A percentile compares a stretch with the other conserved stretches of the same genome.
Conservation (phyloP, 108 stramenopile species). For the Pseudonitzschia pungens region DNA sequence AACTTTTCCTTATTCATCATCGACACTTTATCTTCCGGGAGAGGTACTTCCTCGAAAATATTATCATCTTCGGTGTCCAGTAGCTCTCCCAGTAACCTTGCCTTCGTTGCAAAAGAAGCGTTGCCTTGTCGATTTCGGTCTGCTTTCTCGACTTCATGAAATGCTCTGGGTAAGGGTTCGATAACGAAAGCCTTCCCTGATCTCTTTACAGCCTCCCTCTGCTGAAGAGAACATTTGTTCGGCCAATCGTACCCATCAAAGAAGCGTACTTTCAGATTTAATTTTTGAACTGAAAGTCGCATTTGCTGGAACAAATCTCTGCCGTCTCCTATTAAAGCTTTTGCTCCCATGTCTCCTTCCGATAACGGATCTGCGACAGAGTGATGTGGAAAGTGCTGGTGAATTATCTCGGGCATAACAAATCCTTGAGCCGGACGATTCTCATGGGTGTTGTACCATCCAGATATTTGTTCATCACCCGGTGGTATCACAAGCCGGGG, state of each 20-base stretch:
- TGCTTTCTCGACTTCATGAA: slow-evolving; percentile 10
- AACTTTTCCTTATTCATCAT: slow-evolving; percentile 35
- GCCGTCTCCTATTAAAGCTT: slow-evolving; percentile 49
- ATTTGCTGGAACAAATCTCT: slow-evolving; percentile 34
- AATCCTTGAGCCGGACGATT: not conserved
- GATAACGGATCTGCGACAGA: slow-evolving; percentile 51
- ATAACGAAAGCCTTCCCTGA: slow-evolving; percentile 39
- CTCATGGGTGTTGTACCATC: slow-evolving; percentile 50
- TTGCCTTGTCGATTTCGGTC: not conserved
- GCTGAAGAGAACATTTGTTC: slow-evolving; percentile 22
- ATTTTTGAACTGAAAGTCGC: slow-evolving; percentile 64
- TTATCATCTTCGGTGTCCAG: slow-evolving; percentile 31
- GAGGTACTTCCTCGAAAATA: slow-evolving; percentile 39
- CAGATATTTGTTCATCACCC: slow-evolving; percentile 64
- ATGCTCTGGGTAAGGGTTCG: slow-evolving; percentile 30
- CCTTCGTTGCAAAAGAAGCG: slow-evolving; percentile 24
- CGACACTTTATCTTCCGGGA: slow-evolving; percentile 56
- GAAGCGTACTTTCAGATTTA: slow-evolving; percentile 55
- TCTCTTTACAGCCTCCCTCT: slow-evolving; percentile 21
- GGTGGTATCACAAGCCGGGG: slow-evolving; percentile 46
- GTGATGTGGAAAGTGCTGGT: slow-evolving; percentile 70
- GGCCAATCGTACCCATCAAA: slow-evolving; percentile 87
- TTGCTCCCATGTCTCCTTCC: slow-evolving; percentile 60
- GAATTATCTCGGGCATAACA: slow-evolving; percentile 32
- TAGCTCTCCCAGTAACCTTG: slow-evolving; percentile 53